Evolutionary conservation across 495 filamentous ascomycete genomes (phyloP).

Genomic region (Neurospora sp.): DNA sequence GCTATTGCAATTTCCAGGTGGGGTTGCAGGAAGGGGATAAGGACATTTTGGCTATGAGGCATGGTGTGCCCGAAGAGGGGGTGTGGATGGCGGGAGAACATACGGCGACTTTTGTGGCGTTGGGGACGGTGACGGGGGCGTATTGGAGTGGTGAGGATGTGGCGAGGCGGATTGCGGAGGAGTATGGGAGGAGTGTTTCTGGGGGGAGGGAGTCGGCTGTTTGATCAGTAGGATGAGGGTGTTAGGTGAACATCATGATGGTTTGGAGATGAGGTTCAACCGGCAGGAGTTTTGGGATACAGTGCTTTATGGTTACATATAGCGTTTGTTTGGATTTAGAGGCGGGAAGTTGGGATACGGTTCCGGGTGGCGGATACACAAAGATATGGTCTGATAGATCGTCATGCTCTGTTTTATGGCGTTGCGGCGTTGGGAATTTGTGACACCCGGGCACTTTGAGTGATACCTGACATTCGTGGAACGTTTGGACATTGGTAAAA

Average conservation of each 20-base stretch:
- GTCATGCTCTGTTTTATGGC: background rate
- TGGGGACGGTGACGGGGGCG: conserved; percentile 81
- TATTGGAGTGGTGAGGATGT: conserved; percentile 87
- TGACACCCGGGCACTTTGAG: background rate
- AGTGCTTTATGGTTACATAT: background rate
- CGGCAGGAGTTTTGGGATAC: background rate
- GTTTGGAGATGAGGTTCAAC: too few relatives aligned
- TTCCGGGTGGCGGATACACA: background rate
- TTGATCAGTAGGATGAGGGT: background rate
- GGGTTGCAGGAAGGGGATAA: conserved; percentile 59
- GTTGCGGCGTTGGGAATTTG: background rate
- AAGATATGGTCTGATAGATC: background rate
- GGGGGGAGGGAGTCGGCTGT: background rate
- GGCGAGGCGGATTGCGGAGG: conserved; percentile 48
- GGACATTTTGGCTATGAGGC: conserved; percentile 65
- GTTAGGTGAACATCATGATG: too few relatives aligned
- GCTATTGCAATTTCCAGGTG: conserved; percentile 81
- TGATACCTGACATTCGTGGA: background rate
- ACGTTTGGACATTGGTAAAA: background rate
- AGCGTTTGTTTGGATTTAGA: background rate
- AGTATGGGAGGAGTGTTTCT: conserved; percentile 12
- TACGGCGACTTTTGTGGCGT: conserved; percentile 77
- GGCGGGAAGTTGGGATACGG: background rate
- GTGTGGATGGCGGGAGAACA: conserved; percentile 95
- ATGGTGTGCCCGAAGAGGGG: conserved; percentile 56